A percentile compares a stretch with the other conserved stretches of the same genome.
Evolutionary conservation across 2,329 filamentous ascomycete genomes (phyloP).

Genomic region (Cercospora janseana): DNA sequence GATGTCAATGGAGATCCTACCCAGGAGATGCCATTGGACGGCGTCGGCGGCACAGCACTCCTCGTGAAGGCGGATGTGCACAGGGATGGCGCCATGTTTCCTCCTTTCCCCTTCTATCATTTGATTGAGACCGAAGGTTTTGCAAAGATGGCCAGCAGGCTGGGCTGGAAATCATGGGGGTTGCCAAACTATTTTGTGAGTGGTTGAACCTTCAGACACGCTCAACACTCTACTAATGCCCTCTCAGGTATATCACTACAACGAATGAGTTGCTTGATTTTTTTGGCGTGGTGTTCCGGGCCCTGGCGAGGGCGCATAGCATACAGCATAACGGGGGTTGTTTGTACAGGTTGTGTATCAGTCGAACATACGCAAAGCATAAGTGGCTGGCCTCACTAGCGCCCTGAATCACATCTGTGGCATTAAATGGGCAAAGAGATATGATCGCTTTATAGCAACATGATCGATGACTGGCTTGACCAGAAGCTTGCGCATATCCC

Average conservation of each 20-base stretch:
- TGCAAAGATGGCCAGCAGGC: constrained; percentile 87
- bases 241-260: constrained; percentile 25
- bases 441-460: too few species aligned
- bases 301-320: constrained; percentile 6
- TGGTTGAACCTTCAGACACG: constrained; percentile 17
- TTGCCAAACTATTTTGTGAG: constrained; percentile 93
- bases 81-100: constrained; percentile 97
- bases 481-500: too few species aligned
- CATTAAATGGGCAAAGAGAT: too few species aligned
- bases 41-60: constrained; percentile 87
- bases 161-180: constrained; percentile 84
- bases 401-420: neutral
- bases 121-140: constrained; percentile 98
- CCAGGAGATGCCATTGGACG: constrained; percentile 67
- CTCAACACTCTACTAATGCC: neutral
- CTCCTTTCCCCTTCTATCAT: constrained; percentile 92
- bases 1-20: constrained; percentile 34
- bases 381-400: neutral
- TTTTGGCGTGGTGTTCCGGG: constrained; percentile 11
- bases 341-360: neutral
- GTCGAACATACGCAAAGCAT: too few species aligned
- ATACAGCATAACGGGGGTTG: constrained; percentile 6
- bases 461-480: too few species aligned
- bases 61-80: constrained; percentile 97
- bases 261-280: constrained; percentile 20